Evolutionary conservation across 1,139 yeast species (phyloP), one percentile per base, ranked within the genome.

Genomic region (Geotrichum siamense): DNA sequence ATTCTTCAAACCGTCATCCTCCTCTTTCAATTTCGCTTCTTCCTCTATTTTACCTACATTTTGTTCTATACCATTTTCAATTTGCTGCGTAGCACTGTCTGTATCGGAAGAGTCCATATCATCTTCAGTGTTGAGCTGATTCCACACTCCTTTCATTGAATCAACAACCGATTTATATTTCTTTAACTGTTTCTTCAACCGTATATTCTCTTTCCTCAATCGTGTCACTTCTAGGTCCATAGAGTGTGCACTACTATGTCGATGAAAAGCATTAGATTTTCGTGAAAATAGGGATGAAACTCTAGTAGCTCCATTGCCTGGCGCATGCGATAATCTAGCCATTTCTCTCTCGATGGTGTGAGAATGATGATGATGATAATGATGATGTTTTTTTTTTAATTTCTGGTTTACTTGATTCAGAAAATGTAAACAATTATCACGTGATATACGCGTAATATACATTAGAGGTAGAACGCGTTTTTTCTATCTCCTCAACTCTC

Each of bases 221-320:
- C 16, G 15, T 16, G n/a, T 30, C 10, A 12, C 17, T 30, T 30
- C 34, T 10, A 23, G 26, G 10, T 23, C 26, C 10, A 8, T 23
- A 8, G 26, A 6, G n/a, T n/a, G n/a, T 23, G 26, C 26, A 23
- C 9, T 23, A 23, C 10, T 23, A 6, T 8, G 9, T 8, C 9
- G 10, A 23, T 19, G 5, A 15, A 21, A 13, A 30, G 17, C 17
- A n/a, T 19, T 30, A 4, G 34, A 13, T 4, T 21, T 5, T 15
- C 34, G 34, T 8, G 34, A 30, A 30, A 30, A 30, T 5, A 30
- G 15, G 5, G 34, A n/a, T 6, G 34, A 30, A 5, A 30, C 34
- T 10, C 34, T 10, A 15, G 34, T 17, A 13, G 21, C 34, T 5
- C 34, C 16, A 30, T 30, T 30, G 17, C 21, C 17, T 8, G 34